Conservation (phyloP, 495 filamentous ascomycete species). For the Aspergillus nidulans region DNA sequence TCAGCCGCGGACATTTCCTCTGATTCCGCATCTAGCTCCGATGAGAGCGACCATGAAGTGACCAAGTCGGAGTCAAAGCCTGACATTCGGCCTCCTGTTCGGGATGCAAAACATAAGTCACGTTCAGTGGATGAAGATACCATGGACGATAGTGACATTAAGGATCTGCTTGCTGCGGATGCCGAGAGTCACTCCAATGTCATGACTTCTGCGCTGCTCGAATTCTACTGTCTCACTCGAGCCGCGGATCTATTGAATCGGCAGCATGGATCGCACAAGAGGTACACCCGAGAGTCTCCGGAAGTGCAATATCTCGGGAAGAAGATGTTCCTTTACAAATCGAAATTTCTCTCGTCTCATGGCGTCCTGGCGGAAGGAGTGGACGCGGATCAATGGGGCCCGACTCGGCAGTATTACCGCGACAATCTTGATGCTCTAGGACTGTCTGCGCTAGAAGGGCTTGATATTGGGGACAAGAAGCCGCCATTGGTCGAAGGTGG, state of each 20-base stretch:
- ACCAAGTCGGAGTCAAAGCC: not conserved
- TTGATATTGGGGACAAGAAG: slow-evolving; percentile 24
- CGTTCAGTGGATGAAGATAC: slow-evolving; percentile 2
- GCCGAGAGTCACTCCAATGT: slow-evolving; percentile 37
- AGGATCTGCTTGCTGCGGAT: slow-evolving; percentile 25
- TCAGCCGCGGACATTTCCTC: slow-evolving; percentile 39
- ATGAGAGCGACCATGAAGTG: slow-evolving; percentile 19
- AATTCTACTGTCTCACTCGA: slow-evolving; percentile 43
- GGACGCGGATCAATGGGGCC: slow-evolving; percentile 32
- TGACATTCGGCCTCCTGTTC: not conserved
- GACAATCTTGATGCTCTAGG: slow-evolving; percentile 41
- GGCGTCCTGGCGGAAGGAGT: slow-evolving; percentile 38
- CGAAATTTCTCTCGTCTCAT: slow-evolving; percentile 36
- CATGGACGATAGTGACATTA: slow-evolving; percentile 19
- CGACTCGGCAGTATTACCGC: slow-evolving; percentile 40
- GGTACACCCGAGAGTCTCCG: slow-evolving; percentile 40
- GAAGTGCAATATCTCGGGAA: slow-evolving; percentile 41
- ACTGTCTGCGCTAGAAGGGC: slow-evolving; percentile 31
- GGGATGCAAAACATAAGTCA: slow-evolving; percentile 1
- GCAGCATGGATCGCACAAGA: slow-evolving; percentile 26
- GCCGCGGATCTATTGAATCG: slow-evolving; percentile 45
- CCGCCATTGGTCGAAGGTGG: slow-evolving; percentile 14
- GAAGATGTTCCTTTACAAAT: slow-evolving; percentile 39
- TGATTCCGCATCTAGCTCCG: slow-evolving; percentile 29
- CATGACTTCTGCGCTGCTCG: slow-evolving; percentile 42